Evolutionary conservation across 2,329 filamentous ascomycete genomes (phyloP).

Genomic region (Monosporascus ibericus): DNA sequence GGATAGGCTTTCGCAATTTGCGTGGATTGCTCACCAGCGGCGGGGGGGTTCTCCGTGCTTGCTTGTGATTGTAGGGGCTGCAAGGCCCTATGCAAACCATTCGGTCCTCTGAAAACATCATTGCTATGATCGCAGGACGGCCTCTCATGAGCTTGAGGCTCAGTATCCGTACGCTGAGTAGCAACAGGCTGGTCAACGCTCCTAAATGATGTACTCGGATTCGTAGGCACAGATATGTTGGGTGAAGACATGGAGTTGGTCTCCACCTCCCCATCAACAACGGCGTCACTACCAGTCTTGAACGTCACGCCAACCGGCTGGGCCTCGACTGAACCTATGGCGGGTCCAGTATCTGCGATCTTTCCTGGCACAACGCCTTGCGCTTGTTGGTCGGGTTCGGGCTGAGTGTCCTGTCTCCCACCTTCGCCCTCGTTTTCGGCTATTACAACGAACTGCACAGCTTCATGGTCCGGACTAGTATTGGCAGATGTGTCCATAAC

Average conservation of each 20-base stretch:
- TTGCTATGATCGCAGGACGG: not conserved
- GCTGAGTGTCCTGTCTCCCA: constrained; percentile 26
- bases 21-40: not conserved
- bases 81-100: not conserved
- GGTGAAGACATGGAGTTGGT: not conserved
- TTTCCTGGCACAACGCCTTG: constrained; percentile 10
- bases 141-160: not conserved
- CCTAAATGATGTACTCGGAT: not conserved
- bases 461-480: constrained; percentile 68
- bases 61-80: not conserved
- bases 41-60: not conserved
- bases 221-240: not conserved
- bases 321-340: constrained; percentile 11
- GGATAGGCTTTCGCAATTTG: not conserved
- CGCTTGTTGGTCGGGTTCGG: constrained; percentile 11
- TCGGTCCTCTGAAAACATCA: not conserved
- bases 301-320: constrained; percentile 2
- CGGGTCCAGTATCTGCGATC: not conserved
- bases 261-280: not conserved
- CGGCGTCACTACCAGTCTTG: no score
- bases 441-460: constrained; percentile 47
- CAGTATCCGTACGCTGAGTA: not conserved
- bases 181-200: not conserved
- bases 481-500: constrained; percentile 63
- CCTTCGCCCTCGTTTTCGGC: constrained; percentile 28